These are phyloP conservation scores for Xylariomycetidae sp. DNA, from an alignment of 2,329 filamentous ascomycete species.

Conservation along the genomic window DNA sequence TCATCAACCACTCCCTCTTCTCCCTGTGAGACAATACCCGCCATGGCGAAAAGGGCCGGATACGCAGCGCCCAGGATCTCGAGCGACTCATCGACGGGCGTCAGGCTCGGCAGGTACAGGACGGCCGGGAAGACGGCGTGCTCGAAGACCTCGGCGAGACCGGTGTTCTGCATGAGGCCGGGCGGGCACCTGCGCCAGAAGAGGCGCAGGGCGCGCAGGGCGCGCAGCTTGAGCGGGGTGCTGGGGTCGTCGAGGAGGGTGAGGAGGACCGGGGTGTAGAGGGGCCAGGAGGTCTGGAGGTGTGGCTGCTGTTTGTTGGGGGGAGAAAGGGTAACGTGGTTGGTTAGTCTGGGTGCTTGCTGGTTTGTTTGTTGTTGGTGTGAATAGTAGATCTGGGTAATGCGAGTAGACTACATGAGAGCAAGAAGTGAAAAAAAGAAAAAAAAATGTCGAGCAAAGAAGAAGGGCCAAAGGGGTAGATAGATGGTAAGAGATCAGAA, in stretches of 20 bases:
- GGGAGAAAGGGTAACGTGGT: background rate
- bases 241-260: constrained; percentile 61
- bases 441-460: constrained; percentile 2
- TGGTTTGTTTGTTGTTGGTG: no score
- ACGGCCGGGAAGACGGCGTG: constrained; percentile 67
- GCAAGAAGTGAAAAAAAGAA: background rate
- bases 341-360: no score
- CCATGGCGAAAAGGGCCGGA: constrained; percentile 59
- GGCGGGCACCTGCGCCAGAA: constrained; percentile 54
- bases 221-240: constrained; percentile 43
- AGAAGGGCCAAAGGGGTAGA: constrained; percentile 7
- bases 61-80: constrained; percentile 62
- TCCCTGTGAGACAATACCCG: constrained; percentile 24
- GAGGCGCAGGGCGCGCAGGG: constrained; percentile 47
- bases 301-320: constrained; percentile 30
- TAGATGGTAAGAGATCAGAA: background rate
- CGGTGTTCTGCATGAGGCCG: constrained; percentile 53
- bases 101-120: constrained; percentile 72
- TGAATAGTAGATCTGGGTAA: no score
- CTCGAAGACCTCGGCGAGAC: constrained; percentile 64
- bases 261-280: constrained; percentile 66
- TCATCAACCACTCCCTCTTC: constrained; percentile 2
- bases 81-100: constrained; percentile 66
- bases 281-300: constrained; percentile 57
- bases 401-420: no score